Percentiles rank a stretch among this genome's conserved stretches.
Conservation (phyloP, 2,329 filamentous ascomycete genomes). For the Neonectria ditissima region DNA sequence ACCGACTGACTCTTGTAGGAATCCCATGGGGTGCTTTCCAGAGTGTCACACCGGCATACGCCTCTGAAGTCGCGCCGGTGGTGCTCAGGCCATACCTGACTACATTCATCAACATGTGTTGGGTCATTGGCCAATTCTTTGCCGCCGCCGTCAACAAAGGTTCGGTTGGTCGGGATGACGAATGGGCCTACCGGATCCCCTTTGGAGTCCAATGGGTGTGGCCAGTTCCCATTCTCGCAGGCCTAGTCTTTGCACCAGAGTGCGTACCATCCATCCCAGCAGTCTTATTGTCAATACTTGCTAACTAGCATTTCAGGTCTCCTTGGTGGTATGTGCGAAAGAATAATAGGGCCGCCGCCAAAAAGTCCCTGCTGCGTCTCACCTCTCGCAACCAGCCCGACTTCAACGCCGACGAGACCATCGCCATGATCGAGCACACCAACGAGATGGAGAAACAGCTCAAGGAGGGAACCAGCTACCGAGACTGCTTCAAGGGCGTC, state of each 20-base stretch:
- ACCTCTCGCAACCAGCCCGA: slow-evolving; percentile 52
- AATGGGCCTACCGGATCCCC: slow-evolving; percentile 64
- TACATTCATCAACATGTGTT: slow-evolving; percentile 68
- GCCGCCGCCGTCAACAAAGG: slow-evolving; percentile 60
- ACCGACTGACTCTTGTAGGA: slow-evolving; percentile 47
- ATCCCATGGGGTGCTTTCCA: slow-evolving; percentile 67
- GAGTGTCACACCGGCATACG: slow-evolving; percentile 64
- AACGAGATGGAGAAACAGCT: slow-evolving; percentile 61
- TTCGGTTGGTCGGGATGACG: slow-evolving; percentile 52
- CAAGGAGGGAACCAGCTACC: slow-evolving; percentile 58
- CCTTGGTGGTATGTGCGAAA: slow-evolving; percentile 65
- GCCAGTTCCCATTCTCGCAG: slow-evolving; percentile 60
- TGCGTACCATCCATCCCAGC: slow-evolving; percentile 28
- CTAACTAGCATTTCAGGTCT: slow-evolving; percentile 47
- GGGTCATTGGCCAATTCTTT: slow-evolving; percentile 67
- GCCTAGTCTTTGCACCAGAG: slow-evolving; percentile 61
- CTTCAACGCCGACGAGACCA: slow-evolving; percentile 59
- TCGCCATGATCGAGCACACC: slow-evolving; percentile 67
- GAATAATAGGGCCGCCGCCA: slow-evolving; percentile 55
- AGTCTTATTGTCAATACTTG: accelerated
- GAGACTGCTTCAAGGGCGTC: slow-evolving; percentile 64
- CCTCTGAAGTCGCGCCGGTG: slow-evolving; percentile 63
- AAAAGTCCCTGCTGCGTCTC: slow-evolving; percentile 55
- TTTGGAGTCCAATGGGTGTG: slow-evolving; percentile 67
- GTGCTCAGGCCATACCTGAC: slow-evolving; percentile 65